Conservation (phyloP, 371 early-diverging fungal genomes). For the Mucor saturninus region DNA sequence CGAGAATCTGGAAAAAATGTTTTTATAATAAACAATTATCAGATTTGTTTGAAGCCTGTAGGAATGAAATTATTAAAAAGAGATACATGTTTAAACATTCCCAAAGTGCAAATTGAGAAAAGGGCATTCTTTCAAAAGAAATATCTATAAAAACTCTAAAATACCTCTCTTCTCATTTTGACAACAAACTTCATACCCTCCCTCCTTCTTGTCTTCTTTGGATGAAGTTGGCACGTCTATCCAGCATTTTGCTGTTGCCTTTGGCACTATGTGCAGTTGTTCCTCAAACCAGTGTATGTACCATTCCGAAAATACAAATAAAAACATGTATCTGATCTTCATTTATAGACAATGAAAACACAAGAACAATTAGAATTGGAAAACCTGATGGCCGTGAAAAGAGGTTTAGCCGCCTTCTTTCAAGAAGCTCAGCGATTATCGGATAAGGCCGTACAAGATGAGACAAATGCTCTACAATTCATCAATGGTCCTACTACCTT, state of each 20-base stretch:
- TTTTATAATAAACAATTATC: too few relatives aligned
- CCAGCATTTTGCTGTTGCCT: conserved; percentile 12
- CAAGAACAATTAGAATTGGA: not conserved
- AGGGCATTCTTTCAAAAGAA: not conserved
- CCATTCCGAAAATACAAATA: not conserved
- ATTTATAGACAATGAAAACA: not conserved
- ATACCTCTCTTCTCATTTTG: not conserved
- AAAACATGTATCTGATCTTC: not conserved
- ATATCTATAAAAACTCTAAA: not conserved
- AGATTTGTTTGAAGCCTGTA: not conserved
- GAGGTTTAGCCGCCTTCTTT: not conserved
- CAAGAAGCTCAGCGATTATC: not conserved
- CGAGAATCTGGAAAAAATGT: not conserved
- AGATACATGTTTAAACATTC: not conserved
- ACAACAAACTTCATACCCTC: not conserved
- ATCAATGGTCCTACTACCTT: conserved; percentile 1
- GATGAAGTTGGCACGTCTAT: conserved; percentile 13
- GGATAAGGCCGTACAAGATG: not conserved
- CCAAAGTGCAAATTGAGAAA: not conserved
- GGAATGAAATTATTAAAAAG: not conserved
- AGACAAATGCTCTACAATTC: not conserved
- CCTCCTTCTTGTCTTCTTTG: too few relatives aligned
- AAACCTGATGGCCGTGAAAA: not conserved
- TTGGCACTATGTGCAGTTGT: conserved; percentile 10
- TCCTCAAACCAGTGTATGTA: not conserved